Conservation (phyloP, 208 protist species). For the Trypanosoma congolense region DNA sequence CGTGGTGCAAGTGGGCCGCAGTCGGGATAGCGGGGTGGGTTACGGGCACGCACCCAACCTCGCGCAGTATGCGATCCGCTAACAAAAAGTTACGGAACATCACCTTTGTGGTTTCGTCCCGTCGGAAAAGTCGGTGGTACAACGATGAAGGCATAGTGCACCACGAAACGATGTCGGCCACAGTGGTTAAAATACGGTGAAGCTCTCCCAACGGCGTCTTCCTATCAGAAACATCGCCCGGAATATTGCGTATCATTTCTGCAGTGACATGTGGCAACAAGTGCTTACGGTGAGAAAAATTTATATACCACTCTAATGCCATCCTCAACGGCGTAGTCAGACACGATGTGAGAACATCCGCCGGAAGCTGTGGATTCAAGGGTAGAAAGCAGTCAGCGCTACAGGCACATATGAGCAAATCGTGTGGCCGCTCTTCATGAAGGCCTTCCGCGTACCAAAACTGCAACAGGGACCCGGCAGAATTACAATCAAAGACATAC, state of each 20-base stretch:
- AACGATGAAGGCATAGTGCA: slow-evolving; percentile 86
- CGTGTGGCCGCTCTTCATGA: slow-evolving; percentile 77
- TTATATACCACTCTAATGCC: slow-evolving; percentile 93
- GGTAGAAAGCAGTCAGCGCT: slow-evolving; percentile 92
- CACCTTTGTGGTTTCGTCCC: slow-evolving; percentile 92
- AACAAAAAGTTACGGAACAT: slow-evolving; percentile 98
- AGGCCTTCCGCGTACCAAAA: slow-evolving; percentile 72
- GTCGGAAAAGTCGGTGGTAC: slow-evolving; percentile 94
- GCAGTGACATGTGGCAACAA: slow-evolving; percentile 81
- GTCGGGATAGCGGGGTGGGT: slow-evolving; percentile 92
- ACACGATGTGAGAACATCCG: slow-evolving; percentile 98
- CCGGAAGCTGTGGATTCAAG: slow-evolving; percentile 95
- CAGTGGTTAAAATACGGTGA: slow-evolving; percentile 98
- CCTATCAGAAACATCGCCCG: slow-evolving; percentile 67
- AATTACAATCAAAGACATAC: slow-evolving; percentile 98
- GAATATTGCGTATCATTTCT: slow-evolving; percentile 83
- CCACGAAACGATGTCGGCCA: slow-evolving; percentile 99
- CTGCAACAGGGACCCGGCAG: slow-evolving; percentile 83
- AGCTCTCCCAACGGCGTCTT: slow-evolving; percentile 95
- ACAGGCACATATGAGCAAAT: slow-evolving; percentile 96
- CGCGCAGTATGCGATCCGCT: slow-evolving; percentile 94
- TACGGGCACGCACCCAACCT: slow-evolving; percentile 93
- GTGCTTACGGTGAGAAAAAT: slow-evolving; percentile 70
- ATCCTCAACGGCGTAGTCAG: slow-evolving; percentile 97
- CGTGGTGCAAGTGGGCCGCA: slow-evolving; percentile 90